Conservation (phyloP, 805 yeast species). For the Hanseniaspora lachancei region DNA sequence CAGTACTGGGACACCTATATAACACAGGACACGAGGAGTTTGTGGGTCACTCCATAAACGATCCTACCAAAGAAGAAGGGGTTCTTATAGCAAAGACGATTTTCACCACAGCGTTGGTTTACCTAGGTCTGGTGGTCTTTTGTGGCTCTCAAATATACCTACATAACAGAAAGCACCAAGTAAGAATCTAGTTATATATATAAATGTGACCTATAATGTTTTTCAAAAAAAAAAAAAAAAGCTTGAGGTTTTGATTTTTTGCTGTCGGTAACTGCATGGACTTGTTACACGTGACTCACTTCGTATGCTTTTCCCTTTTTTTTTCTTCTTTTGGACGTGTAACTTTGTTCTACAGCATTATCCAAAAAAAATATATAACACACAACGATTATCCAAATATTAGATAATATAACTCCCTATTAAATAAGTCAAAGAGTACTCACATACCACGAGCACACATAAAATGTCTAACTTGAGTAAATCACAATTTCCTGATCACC, state of each 20-base stretch:
- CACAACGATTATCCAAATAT: too few relatives aligned
- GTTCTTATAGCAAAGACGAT: slow-evolving; percentile 87
- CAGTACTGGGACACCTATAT: slow-evolving; percentile 75
- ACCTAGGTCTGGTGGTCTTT: slow-evolving; percentile 64
- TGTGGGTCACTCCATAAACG: slow-evolving; percentile 71
- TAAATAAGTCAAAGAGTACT: too few relatives aligned
- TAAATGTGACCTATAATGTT: background rate
- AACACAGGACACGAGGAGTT: slow-evolving; percentile 71
- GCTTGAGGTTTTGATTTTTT: too few relatives aligned
- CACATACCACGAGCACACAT: too few relatives aligned
- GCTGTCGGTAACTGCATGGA: too few relatives aligned
- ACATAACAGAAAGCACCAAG: slow-evolving; percentile 39
- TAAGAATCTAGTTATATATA: background rate
- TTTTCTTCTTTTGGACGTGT: too few relatives aligned
- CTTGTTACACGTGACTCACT: too few relatives aligned
- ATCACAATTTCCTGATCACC: slow-evolving; percentile 27
- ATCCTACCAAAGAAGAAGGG: slow-evolving; percentile 68
- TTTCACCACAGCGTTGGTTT: slow-evolving; percentile 77
- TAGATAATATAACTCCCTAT: too few relatives aligned
- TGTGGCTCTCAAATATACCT: slow-evolving; percentile 76
- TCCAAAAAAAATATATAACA: too few relatives aligned
- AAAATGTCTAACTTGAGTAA: background rate
- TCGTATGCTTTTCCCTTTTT: too few relatives aligned
- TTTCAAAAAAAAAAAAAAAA: too few relatives aligned
- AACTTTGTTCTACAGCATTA: too few relatives aligned